Evolutionary conservation across 2,329 filamentous ascomycete genomes (phyloP).

Genomic region (Colletotrichum sidae): DNA sequence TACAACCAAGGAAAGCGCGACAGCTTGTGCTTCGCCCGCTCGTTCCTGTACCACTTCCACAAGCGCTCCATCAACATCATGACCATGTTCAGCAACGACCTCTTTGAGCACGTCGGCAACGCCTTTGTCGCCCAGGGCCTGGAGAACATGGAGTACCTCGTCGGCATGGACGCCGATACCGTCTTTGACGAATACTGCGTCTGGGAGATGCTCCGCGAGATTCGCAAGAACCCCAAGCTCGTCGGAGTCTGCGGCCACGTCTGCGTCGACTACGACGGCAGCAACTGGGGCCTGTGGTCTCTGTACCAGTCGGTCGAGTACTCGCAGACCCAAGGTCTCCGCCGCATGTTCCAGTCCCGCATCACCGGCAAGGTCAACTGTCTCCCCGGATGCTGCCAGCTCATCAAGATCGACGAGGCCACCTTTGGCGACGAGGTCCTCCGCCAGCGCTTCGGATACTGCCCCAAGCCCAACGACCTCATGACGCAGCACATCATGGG

Average conservation of each 20-base stretch:
- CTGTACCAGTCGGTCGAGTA: conserved; percentile 62
- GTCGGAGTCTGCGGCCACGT: conserved; percentile 62
- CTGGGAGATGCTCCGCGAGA: conserved; percentile 56
- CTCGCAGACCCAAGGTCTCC: conserved; percentile 58
- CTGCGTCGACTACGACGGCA: conserved; percentile 57
- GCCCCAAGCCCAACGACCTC: conserved; percentile 59
- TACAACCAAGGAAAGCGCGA: conserved; percentile 64
- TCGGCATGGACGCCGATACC: conserved; percentile 62
- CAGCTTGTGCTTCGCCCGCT: conserved; percentile 61
- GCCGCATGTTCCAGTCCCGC: conserved; percentile 61
- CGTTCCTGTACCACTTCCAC: conserved; percentile 61
- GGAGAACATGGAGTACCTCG: conserved; percentile 54
- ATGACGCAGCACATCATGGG: conserved; percentile 62
- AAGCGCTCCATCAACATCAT: conserved; percentile 53
- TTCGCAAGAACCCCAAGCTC: conserved; percentile 54
- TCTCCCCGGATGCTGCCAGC: conserved; percentile 61
- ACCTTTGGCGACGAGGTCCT: conserved; percentile 61
- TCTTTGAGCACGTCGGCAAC: conserved; percentile 55
- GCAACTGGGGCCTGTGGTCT: conserved; percentile 57
- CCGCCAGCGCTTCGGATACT: conserved; percentile 59
- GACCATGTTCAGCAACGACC: conserved; percentile 59
- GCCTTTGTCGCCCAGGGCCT: conserved; percentile 53
- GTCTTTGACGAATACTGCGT: conserved; percentile 59
- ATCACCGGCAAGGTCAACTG: conserved; percentile 63
- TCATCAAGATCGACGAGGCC: conserved; percentile 61